A percentile compares a stretch with the other conserved stretches of the same genome.
phyloP scores from a whole-genome alignment of 176 grass and related monocot genomes.

The Puya raimondii region DNA sequence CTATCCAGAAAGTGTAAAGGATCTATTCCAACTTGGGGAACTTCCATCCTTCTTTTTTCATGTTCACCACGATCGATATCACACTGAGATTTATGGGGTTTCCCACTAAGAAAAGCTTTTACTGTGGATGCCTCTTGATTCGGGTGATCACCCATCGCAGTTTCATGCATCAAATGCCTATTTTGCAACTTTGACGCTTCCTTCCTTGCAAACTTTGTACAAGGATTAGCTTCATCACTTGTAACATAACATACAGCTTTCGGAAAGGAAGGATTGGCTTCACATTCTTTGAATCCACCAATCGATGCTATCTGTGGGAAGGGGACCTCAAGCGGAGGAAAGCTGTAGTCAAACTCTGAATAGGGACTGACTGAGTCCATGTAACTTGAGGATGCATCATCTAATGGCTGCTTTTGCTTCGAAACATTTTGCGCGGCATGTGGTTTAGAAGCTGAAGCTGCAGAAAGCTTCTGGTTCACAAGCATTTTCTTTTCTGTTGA shows the following conservation, averaged over 20 bases:
- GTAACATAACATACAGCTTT: background rate
- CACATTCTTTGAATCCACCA: background rate
- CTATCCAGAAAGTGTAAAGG: slow-evolving; percentile 43
- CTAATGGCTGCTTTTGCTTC: slow-evolving; percentile 41
- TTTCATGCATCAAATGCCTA: slow-evolving; percentile 16
- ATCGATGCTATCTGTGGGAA: slow-evolving; percentile 16
- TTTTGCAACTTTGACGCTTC: slow-evolving; percentile 27
- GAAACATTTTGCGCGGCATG: slow-evolving; percentile 30
- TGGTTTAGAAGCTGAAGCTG: slow-evolving; percentile 33
- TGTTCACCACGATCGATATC: slow-evolving; percentile 20
- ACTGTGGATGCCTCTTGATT: slow-evolving; percentile 30
- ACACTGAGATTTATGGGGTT: slow-evolving; percentile 22
- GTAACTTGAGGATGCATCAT: slow-evolving; percentile 51
- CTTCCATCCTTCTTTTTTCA: slow-evolving; percentile 27
- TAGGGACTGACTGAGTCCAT: slow-evolving; percentile 45
- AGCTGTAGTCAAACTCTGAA: slow-evolving; percentile 29
- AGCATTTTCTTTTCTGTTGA: slow-evolving; percentile 32
- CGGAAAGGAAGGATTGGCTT: background rate
- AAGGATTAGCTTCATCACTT: slow-evolving; percentile 9
- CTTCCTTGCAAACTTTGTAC: slow-evolving; percentile 26
- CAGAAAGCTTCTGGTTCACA: slow-evolving; percentile 34
- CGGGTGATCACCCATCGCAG: slow-evolving; percentile 17
- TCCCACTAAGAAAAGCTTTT: slow-evolving; percentile 36
- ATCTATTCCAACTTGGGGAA: slow-evolving; percentile 29
- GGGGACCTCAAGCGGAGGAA: slow-evolving; percentile 36